phyloP scores from a whole-genome alignment of 768 basidiomycete species.

The Rhizopogon rudus region DNA sequence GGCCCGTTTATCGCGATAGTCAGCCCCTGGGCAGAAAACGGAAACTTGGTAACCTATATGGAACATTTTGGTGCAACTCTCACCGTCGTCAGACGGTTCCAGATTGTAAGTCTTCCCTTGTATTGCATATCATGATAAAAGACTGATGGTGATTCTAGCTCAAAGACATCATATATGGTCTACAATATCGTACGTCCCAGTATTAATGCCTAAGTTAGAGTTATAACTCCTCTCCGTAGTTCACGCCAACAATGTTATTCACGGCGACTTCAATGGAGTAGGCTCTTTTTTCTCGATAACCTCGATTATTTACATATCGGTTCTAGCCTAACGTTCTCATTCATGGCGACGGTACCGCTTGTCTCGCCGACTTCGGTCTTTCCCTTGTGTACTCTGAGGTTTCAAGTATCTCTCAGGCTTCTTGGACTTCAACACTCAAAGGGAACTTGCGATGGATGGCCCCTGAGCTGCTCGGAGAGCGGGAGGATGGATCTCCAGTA shows the following conservation, averaged over 20 bases:
- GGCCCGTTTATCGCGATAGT: slow-evolving; percentile 18
- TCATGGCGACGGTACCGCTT: slow-evolving; percentile 31
- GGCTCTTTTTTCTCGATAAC: not conserved
- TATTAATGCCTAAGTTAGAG: not conserved
- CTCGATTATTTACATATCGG: not conserved
- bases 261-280: slow-evolving; percentile 5
- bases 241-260: not conserved
- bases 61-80: not conserved
- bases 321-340: slow-evolving; percentile 23
- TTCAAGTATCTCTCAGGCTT: slow-evolving; percentile 13
- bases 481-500: not conserved
- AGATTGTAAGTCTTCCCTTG: slow-evolving; percentile 8
- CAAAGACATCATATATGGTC: not conserved
- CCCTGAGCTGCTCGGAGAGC: slow-evolving; percentile 27
- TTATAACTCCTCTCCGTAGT: not conserved
- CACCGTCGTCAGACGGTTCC: slow-evolving; percentile 6
- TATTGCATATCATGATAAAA: not conserved
- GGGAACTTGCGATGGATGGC: slow-evolving; percentile 41
- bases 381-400: slow-evolving; percentile 33
- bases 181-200: not conserved
- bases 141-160: not conserved
- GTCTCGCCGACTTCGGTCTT: slow-evolving; percentile 39
- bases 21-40: slow-evolving; percentile 14
- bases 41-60: slow-evolving; percentile 9
- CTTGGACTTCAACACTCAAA: not conserved